A percentile compares a stretch with the other conserved stretches of the same genome.
Conservation (phyloP, 352 stramenopile genomes). For the Globisporangium carolinianum region DNA sequence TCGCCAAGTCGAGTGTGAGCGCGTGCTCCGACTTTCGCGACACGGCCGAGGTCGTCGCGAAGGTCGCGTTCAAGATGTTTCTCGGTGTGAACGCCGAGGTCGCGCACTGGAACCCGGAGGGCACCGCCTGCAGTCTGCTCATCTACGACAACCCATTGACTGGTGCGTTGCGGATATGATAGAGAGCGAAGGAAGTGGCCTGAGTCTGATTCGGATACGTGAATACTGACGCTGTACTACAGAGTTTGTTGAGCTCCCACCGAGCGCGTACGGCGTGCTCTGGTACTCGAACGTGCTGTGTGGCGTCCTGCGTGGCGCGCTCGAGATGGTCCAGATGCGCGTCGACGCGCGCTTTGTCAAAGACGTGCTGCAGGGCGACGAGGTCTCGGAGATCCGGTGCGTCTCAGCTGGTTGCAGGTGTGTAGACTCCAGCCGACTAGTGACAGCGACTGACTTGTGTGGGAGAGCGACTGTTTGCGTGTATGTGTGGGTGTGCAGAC, state of each 20-base stretch:
- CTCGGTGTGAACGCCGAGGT: slow-evolving; percentile 93
- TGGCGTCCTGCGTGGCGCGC: slow-evolving; percentile 91
- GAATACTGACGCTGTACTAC: background rate
- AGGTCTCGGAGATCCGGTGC: slow-evolving; percentile 81
- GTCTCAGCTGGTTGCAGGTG: background rate
- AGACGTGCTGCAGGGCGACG: slow-evolving; percentile 78
- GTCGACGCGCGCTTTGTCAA: slow-evolving; percentile 83
- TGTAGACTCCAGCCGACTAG: background rate
- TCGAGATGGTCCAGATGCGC: slow-evolving; percentile 94
- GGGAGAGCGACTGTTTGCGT: background rate
- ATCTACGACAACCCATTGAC: slow-evolving; percentile 96
- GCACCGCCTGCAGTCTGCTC: slow-evolving; percentile 87
- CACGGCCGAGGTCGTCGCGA: slow-evolving; percentile 93
- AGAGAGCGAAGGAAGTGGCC: too few relatives aligned
- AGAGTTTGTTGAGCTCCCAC: slow-evolving; percentile 89
- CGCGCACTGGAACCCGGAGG: slow-evolving; percentile 83
- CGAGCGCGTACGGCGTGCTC: slow-evolving; percentile 83
- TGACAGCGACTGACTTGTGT: background rate
- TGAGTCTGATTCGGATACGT: too few relatives aligned
- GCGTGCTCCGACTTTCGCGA: slow-evolving; percentile 88
- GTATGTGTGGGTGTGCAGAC: slow-evolving; percentile 15
- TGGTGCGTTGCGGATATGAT: slow-evolving; percentile 19
- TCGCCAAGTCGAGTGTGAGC: slow-evolving; percentile 91
- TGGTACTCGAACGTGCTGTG: slow-evolving; percentile 97
- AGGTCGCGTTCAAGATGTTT: slow-evolving; percentile 98